phyloP scores from a whole-genome alignment of 306 rosid genomes.

The Oxytropis ochrocephala region DNA sequence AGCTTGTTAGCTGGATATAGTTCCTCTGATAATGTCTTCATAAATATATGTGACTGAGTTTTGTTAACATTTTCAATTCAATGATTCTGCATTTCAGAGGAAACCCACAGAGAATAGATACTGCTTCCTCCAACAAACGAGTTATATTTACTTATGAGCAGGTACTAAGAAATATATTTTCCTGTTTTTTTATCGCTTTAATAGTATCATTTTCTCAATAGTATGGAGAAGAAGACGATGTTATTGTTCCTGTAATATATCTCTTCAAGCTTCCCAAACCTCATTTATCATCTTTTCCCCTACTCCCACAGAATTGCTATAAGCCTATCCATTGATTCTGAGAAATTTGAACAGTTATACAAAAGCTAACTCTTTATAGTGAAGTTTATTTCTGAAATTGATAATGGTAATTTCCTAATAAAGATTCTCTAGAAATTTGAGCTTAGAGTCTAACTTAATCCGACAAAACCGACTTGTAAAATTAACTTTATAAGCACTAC shows the following conservation, averaged over 20 bases:
- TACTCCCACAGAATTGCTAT: too few species aligned
- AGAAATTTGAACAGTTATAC: too few species aligned
- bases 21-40: background rate
- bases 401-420: too few species aligned
- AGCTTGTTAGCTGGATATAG: constrained; percentile 7
- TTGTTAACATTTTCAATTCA: background rate
- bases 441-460: too few species aligned
- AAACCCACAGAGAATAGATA: constrained; percentile 96
- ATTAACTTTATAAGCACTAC: too few species aligned
- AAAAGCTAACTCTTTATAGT: too few species aligned
- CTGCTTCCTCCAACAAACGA: constrained; percentile 84
- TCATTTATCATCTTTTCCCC: too few species aligned
- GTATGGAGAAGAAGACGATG: background rate
- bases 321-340: too few species aligned
- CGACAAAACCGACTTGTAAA: too few species aligned
- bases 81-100: constrained; percentile 53
- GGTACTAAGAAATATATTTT: constrained; percentile 33
- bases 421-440: too few species aligned
- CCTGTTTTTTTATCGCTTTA: background rate
- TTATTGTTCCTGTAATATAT: background rate
- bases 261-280: background rate
- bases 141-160: constrained; percentile 83
- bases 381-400: too few species aligned
- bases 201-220: background rate
- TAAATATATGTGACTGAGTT: background rate